Conservation (phyloP, 2,329 filamentous ascomycete genomes). For the Microsporum audouinii region DNA sequence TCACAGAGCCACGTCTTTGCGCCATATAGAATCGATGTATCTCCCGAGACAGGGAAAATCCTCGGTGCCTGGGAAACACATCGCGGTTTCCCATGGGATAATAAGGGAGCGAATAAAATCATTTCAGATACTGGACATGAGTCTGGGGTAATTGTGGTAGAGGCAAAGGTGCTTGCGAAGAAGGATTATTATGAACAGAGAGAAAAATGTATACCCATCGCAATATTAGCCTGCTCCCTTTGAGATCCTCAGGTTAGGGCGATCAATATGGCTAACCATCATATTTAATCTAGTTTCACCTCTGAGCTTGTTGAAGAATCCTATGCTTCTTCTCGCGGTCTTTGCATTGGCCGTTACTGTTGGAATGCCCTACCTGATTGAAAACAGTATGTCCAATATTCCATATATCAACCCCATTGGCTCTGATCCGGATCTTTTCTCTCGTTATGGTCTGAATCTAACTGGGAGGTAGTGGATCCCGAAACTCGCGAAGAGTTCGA, state of each 20-base stretch:
- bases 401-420: not conserved
- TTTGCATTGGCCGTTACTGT: constrained; percentile 74
- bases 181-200: constrained; percentile 72
- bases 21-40: constrained; percentile 63
- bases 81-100: constrained; percentile 79
- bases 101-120: constrained; percentile 52
- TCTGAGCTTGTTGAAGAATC: constrained; percentile 76
- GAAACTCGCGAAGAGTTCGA: constrained; percentile 89
- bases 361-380: constrained; percentile 88
- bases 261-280: not conserved
- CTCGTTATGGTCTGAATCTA: not conserved
- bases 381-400: constrained; percentile 62
- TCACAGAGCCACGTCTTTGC: constrained; percentile 63
- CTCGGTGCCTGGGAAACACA: constrained; percentile 72
- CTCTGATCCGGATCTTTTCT: not conserved
- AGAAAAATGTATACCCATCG: constrained; percentile 52
- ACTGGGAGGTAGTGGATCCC: constrained; percentile 64
- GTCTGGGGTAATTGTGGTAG: constrained; percentile 41
- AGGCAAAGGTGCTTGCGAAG: constrained; percentile 48
- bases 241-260: not conserved
- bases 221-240: no score
- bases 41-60: constrained; percentile 32
- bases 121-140: constrained; percentile 22
- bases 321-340: constrained; percentile 89
- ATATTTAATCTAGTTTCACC: constrained; percentile 50